Base-by-base conservation (phyloP, 2,329 filamentous ascomycete genomes). In the Colletotrichum trifolii region DNA sequence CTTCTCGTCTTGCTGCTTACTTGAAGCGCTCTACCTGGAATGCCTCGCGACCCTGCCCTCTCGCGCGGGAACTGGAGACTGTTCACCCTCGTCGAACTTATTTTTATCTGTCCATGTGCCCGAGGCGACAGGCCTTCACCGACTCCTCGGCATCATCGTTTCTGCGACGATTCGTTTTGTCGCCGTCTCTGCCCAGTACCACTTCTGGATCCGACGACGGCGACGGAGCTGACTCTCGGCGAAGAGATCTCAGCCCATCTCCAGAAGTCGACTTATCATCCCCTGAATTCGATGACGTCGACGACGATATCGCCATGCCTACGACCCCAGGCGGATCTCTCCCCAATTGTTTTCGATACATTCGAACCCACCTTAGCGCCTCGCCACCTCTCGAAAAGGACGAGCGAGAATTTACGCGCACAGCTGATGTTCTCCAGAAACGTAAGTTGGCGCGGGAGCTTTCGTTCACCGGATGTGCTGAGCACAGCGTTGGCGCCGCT, bases 371-470 rank as follows among this genome's bases (percentile, higher is more conserved):
- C 65, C 89, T 92, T 65, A 91, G 90, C n/a, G 89, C 91, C 33
- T 96, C 93, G 68, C 94, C 95, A 55, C 93, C 94, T 13, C 84
- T 98, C 42, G 95, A 98, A 80, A 93, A 92, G 72, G 95, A 98
- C 71, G 95, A 98, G 82, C 92, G 91, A 74, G 96, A 98, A 78
- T 99, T 99, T 74, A 97, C 95, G 7, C 93, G 97, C 79, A 98
- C 94, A 1, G 96, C 96, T 13, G 92, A 93, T 70, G 93, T 91
- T 53, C 87, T 98, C 71, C 92, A 88, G 72, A 89, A 87, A 75
- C 82, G 86, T 67, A 90, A 89, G 72, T 80, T 89, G 25, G 83
- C 76, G 48, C 82, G 83, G 35, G 81, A 81, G 45, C 66, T 81
- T 38, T 74, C 80, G 12, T 63, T 69, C 38, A 25, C 58, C 67